A percentile compares a stretch with the other conserved stretches of the same genome.
These are phyloP conservation scores for Pythium scleroteichum DNA, from an alignment of 352 stramenopile species.

Conservation along the genomic window DNA sequence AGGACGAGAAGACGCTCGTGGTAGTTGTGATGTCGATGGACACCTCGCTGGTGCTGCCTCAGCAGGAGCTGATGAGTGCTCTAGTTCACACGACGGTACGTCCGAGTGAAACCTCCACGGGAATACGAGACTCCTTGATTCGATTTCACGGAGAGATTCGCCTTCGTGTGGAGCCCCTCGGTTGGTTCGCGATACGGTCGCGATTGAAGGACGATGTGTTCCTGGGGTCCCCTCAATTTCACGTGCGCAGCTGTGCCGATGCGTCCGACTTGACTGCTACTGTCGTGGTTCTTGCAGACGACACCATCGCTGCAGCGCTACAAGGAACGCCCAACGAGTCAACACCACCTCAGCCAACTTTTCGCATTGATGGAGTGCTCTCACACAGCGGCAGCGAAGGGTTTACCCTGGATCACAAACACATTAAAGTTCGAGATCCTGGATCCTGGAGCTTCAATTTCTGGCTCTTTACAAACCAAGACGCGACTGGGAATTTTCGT, in stretches of 20 bases:
- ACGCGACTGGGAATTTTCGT: constrained; percentile 58
- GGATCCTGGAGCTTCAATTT: constrained; percentile 70
- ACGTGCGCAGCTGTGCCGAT: constrained; percentile 16
- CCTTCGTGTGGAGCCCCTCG: constrained; percentile 43
- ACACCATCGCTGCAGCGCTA: not conserved
- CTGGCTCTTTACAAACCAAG: constrained; percentile 60
- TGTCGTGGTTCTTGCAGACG: constrained; percentile 8
- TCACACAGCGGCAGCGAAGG: constrained; percentile 49
- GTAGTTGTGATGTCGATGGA: constrained; percentile 47
- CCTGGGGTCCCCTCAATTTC: constrained; percentile 22
- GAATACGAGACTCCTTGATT: no score
- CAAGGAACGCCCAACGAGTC: not conserved
- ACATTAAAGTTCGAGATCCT: constrained; percentile 36
- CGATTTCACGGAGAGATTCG: not conserved
- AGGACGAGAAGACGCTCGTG: constrained; percentile 40
- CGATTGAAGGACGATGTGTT: not conserved
- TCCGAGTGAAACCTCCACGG: not conserved
- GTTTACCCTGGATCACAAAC: constrained; percentile 43
- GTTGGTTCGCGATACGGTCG: constrained; percentile 37
- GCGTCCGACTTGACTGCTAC: not conserved
- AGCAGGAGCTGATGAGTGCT: constrained; percentile 45
- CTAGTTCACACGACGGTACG: constrained; percentile 36
- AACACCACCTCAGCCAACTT: constrained; percentile 27
- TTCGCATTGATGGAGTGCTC: constrained; percentile 48
- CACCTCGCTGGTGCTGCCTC: constrained; percentile 33